A percentile compares a stretch with the other conserved stretches of the same genome.
These are phyloP conservation scores for Dimocarpus longan DNA, from an alignment of 345 rosid species.

Conservation along the genomic window DNA sequence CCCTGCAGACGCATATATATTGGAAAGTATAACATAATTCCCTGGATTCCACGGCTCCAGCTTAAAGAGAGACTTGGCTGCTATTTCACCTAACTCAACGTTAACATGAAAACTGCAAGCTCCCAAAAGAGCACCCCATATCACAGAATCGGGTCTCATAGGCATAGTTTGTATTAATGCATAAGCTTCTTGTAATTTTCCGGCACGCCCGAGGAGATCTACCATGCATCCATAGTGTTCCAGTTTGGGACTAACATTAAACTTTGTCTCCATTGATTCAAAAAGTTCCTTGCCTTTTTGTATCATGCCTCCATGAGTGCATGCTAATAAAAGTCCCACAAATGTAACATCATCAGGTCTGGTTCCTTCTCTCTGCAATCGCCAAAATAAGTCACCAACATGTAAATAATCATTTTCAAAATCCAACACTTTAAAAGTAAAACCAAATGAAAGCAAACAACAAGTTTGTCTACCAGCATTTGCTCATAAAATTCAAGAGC, in stretches of 20 bases:
- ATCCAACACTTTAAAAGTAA: background rate
- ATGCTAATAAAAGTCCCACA: slow-evolving; percentile 76
- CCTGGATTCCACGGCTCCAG: slow-evolving; percentile 85
- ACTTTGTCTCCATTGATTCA: slow-evolving; percentile 50
- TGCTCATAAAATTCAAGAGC: slow-evolving; percentile 58
- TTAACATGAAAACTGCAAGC: slow-evolving; percentile 73
- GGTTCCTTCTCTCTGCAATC: slow-evolving; percentile 46
- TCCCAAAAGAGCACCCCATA: slow-evolving; percentile 86
- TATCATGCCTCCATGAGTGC: slow-evolving; percentile 82
- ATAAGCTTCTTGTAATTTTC: slow-evolving; percentile 65
- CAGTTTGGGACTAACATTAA: slow-evolving; percentile 53
- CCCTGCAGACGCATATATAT: slow-evolving; percentile 61
- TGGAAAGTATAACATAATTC: slow-evolving; percentile 71
- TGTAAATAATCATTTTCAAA: background rate
- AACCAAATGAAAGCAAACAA: background rate
- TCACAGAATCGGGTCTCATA: slow-evolving; percentile 73
- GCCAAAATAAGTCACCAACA: slow-evolving; percentile 13
- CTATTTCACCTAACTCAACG: slow-evolving; percentile 70
- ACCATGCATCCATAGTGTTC: slow-evolving; percentile 90
- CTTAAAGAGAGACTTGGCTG: slow-evolving; percentile 57
- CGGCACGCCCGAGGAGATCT: slow-evolving; percentile 85
- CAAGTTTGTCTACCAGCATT: slow-evolving; percentile 57
- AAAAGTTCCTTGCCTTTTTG: slow-evolving; percentile 51
- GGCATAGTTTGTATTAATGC: slow-evolving; percentile 66
- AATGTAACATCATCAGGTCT: slow-evolving; percentile 75